Percentiles rank a stretch among this genome's conserved stretches.
phyloP scores from a whole-genome alignment of 371 early-diverging fungal genomes.

The Gilbertella persicaria region DNA sequence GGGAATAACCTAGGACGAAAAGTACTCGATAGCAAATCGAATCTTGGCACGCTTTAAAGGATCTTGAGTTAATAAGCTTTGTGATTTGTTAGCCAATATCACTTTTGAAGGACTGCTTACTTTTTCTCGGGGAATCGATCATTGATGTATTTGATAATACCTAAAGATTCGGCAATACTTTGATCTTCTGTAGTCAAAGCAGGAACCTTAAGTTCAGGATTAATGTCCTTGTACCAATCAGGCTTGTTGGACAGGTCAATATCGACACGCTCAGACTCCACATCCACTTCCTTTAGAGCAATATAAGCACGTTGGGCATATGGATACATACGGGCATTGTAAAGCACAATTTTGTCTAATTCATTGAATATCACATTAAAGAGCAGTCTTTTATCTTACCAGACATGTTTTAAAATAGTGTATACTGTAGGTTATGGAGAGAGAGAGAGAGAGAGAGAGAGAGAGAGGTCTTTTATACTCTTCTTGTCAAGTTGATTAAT shows the following conservation, averaged over 20 bases:
- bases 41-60: constrained; percentile 47
- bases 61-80: constrained; percentile 43
- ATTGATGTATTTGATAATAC: constrained; percentile 49
- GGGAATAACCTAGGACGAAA: constrained; percentile 32
- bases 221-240: constrained; percentile 57
- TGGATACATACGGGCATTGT: constrained; percentile 56
- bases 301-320: constrained; percentile 66
- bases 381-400: too few relatives aligned
- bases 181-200: constrained; percentile 39
- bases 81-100: neutral
- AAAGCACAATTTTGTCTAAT: constrained; percentile 46
- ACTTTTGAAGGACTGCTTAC: constrained; percentile 26
- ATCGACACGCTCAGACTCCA: constrained; percentile 48
- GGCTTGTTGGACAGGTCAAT: constrained; percentile 69
- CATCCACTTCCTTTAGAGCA: constrained; percentile 54
- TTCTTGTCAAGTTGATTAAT: too few relatives aligned
- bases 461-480: too few relatives aligned
- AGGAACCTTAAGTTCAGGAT: constrained; percentile 55
- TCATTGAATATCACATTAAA: too few relatives aligned
- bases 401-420: too few relatives aligned
- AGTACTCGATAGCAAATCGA: constrained; percentile 61
- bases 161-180: constrained; percentile 52
- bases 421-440: too few relatives aligned
- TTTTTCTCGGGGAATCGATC: constrained; percentile 51
- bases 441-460: too few relatives aligned